Evolutionary conservation across 1,284 basidiomycete genomes (phyloP).

Genomic region (Ganoderma lucidum): DNA sequence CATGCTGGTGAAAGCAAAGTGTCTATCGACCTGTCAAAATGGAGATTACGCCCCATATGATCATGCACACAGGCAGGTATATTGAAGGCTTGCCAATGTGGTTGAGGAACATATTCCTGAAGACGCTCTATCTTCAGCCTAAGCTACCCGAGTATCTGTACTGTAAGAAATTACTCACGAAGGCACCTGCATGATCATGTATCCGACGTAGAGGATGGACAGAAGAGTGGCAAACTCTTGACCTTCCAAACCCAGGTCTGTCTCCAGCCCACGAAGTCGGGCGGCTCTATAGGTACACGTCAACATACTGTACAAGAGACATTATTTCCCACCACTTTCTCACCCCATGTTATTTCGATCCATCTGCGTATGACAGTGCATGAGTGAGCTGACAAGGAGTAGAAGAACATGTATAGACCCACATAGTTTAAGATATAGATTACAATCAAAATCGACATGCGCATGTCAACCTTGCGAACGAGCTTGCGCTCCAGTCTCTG

Average conservation of each 20-base stretch:
- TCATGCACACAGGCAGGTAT: constrained; percentile 77
- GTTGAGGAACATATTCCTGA: constrained; percentile 78
- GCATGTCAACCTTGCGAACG: constrained; percentile 65
- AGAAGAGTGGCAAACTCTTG: constrained; percentile 76
- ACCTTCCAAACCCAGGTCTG: constrained; percentile 70
- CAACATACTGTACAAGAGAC: neutral
- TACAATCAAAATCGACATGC: constrained; percentile 70
- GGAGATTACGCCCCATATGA: constrained; percentile 57
- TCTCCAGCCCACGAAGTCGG: constrained; percentile 72
- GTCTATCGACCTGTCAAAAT: constrained; percentile 32
- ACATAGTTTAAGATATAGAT: constrained; percentile 76
- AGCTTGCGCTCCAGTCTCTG: constrained; percentile 57
- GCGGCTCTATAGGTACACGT: constrained; percentile 56
- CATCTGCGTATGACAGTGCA: constrained; percentile 47
- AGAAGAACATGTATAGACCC: constrained; percentile 33
- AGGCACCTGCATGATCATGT: constrained; percentile 82
- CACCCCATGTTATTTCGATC: constrained; percentile 75
- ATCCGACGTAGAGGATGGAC: constrained; percentile 82
- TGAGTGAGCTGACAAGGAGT: neutral
- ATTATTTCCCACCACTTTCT: constrained; percentile 21
- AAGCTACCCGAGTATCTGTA: neutral
- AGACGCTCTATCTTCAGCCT: neutral
- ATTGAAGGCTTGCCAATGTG: constrained; percentile 76
- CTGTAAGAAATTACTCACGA: constrained; percentile 54
- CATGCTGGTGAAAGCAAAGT: neutral